Conservation (phyloP, 2,329 filamentous ascomycete species). For the Botryotinia narcissicola region DNA sequence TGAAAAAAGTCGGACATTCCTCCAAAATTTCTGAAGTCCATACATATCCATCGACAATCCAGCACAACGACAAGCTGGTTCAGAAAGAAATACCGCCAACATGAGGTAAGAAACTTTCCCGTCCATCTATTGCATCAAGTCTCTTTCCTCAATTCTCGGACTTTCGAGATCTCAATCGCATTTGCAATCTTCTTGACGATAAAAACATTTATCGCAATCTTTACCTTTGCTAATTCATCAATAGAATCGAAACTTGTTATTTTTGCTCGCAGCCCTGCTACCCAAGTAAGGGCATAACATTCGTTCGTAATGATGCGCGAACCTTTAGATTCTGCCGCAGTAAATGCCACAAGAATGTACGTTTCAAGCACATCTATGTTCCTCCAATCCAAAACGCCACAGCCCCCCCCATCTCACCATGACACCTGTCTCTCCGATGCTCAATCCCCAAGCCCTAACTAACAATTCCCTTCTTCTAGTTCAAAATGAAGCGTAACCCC, state of each 20-base stretch:
- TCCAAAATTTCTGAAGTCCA: conserved; percentile 20
- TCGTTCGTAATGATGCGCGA: conserved; percentile 43
- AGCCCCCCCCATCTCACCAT: neutral
- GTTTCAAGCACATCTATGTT: neutral
- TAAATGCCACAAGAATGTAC: conserved; percentile 48
- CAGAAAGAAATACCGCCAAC: conserved; percentile 10
- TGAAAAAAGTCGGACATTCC: conserved; percentile 20
- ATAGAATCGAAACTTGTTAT: conserved; percentile 42
- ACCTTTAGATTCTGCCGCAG: conserved; percentile 55
- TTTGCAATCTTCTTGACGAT: neutral
- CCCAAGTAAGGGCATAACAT: conserved; percentile 57
- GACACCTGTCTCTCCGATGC: neutral
- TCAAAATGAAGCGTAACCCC: conserved; percentile 98
- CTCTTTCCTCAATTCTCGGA: no score
- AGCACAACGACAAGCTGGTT: conserved; percentile 21
- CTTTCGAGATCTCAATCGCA: neutral
- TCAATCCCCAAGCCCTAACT: neutral
- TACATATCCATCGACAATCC: conserved; percentile 11
- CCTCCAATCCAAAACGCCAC: neutral
- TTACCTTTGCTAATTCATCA: conserved; percentile 6
- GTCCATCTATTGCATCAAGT: neutral
- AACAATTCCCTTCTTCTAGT: conserved; percentile 45
- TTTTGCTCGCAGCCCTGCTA: conserved; percentile 69
- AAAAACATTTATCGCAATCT: neutral
- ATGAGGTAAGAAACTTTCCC: conserved; percentile 19